Evolutionary conservation across 2,329 filamentous ascomycete genomes (phyloP).

Genomic region (Alternaria ethzedia): DNA sequence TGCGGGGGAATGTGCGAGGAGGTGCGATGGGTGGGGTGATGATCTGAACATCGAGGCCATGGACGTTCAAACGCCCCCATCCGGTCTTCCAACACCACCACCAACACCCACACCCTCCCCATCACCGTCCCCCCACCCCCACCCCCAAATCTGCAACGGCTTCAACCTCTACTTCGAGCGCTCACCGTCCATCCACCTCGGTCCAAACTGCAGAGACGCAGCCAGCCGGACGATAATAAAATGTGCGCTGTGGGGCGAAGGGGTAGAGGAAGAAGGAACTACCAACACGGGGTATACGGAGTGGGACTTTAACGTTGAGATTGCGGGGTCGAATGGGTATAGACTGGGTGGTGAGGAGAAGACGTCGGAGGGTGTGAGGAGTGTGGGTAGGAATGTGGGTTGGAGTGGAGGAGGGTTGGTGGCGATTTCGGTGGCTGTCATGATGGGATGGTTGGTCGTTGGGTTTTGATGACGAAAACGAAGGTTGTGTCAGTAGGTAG

Average conservation of each 20-base stretch:
- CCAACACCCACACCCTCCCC: too few species aligned
- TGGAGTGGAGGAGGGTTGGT: background rate
- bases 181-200: background rate
- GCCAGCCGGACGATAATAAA: constrained; percentile 5
- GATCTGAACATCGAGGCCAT: too few species aligned
- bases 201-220: background rate
- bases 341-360: background rate
- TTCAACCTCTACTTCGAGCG: constrained; percentile 15
- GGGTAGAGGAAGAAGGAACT: background rate
- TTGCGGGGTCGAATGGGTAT: constrained; percentile 11
- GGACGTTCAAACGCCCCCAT: too few species aligned
- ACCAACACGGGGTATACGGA: constrained; percentile 3
- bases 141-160: background rate
- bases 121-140: background rate
- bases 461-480: background rate
- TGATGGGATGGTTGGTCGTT: background rate
- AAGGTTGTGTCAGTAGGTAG: background rate
- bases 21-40: background rate
- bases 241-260: constrained; percentile 9
- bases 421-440: background rate
- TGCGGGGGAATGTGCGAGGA: background rate
- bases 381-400: background rate
- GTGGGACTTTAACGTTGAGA: constrained; percentile 7
- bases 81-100: too few species aligned
- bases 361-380: background rate